phyloP scores from a whole-genome alignment of 2,329 filamentous ascomycete genomes.

The Leptodontidium sp. region DNA sequence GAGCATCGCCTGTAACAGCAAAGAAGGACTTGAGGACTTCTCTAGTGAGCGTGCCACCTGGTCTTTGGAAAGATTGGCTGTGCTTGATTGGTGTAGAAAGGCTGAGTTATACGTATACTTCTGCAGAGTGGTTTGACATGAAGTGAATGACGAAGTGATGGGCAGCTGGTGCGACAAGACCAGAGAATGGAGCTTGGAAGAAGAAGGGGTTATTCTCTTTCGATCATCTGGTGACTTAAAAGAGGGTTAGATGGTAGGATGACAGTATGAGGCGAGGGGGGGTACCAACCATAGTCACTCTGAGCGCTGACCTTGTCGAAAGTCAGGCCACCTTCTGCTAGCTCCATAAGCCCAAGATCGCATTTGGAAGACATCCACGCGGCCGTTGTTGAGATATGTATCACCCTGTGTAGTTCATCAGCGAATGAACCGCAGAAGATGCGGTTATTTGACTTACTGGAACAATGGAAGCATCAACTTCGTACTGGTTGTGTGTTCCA shows the following conservation, averaged over 20 bases:
- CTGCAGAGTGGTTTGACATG: slow-evolving; percentile 42
- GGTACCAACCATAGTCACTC: too few species aligned
- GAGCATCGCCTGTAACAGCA: slow-evolving; percentile 27
- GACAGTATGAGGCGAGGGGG: too few species aligned
- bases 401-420: too few species aligned
- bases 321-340: too few species aligned
- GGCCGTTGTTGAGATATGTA: too few species aligned
- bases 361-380: too few species aligned
- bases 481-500: too few species aligned
- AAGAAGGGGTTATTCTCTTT: not conserved
- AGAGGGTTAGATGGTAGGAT: not conserved
- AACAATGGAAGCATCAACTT: too few species aligned
- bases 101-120: not conserved
- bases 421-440: too few species aligned
- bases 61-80: slow-evolving; percentile 31
- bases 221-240: not conserved
- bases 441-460: too few species aligned
- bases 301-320: too few species aligned
- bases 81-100: not conserved
- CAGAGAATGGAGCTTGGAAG: slow-evolving; percentile 1
- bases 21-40: slow-evolving; percentile 38
- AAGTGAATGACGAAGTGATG: slow-evolving; percentile 45
- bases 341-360: too few species aligned
- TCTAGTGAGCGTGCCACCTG: slow-evolving; percentile 43
- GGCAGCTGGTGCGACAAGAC: slow-evolving; percentile 38